These are phyloP conservation scores for Rhodamnia argentea DNA, from an alignment of 345 rosid genomes.

Conservation along the genomic window DNA sequence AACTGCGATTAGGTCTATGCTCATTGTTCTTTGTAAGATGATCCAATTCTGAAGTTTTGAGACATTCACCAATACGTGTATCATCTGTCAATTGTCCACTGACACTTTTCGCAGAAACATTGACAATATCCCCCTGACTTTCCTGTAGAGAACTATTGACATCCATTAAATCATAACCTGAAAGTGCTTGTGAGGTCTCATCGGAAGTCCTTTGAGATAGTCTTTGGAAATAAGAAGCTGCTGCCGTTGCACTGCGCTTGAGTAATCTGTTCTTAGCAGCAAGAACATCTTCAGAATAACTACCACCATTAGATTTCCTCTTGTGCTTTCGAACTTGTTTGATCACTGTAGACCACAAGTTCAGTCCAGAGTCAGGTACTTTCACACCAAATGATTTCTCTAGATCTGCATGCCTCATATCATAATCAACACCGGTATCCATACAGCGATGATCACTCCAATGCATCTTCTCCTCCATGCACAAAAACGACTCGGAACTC, in stretches of 20 bases:
- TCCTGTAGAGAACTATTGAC: slow-evolving; percentile 26
- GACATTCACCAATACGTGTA: slow-evolving; percentile 12
- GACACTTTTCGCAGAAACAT: not conserved
- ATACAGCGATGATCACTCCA: slow-evolving; percentile 72
- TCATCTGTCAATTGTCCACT: slow-evolving; percentile 18
- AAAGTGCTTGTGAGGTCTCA: slow-evolving; percentile 26
- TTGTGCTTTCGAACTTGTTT: slow-evolving; percentile 47
- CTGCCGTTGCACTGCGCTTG: slow-evolving; percentile 70
- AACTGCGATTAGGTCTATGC: not conserved
- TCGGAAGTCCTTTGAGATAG: slow-evolving; percentile 26
- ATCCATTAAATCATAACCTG: slow-evolving; percentile 29
- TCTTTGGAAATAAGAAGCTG: slow-evolving; percentile 49
- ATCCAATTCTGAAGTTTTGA: slow-evolving; percentile 10
- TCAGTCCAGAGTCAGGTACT: slow-evolving; percentile 62
- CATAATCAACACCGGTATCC: slow-evolving; percentile 74
- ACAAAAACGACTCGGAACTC: slow-evolving; percentile 37
- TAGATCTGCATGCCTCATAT: slow-evolving; percentile 76
- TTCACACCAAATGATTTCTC: slow-evolving; percentile 91
- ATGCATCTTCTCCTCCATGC: slow-evolving; percentile 68
- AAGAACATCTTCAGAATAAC: slow-evolving; percentile 27
- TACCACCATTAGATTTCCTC: slow-evolving; percentile 47
- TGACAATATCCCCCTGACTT: slow-evolving; percentile 19
- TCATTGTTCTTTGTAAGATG: slow-evolving; percentile 4
- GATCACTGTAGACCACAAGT: slow-evolving; percentile 51
- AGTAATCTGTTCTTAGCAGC: slow-evolving; percentile 67